Evolutionary conservation across 2,329 filamentous ascomycete genomes (phyloP), one percentile per base, ranked within the genome.

Genomic region (Domatiomyces catenatus): DNA sequence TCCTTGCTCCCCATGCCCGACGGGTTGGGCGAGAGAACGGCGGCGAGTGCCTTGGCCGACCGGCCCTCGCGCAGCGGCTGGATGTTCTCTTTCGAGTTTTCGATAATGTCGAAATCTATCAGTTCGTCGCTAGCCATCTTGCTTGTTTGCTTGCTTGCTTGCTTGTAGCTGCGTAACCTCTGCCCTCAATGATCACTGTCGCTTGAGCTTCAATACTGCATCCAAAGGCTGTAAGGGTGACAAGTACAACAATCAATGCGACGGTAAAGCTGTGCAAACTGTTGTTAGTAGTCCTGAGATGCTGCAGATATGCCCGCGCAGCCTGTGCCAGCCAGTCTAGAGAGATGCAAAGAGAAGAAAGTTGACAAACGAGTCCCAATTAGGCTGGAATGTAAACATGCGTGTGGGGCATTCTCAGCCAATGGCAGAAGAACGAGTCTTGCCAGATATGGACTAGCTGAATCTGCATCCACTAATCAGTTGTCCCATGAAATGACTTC

Each of bases 31-130:
- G 50, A 85, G 74, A 54, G 88, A 83, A 75, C 78, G 50, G 88
- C 79, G 26, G 83, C 88, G 48, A 98, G 81, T 49, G 92, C 89
- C 70, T 82, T 86, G 45, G 90, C 92, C 42, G 90, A 96, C 57
- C 92, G 75, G 32, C 83, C 92, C 55, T 86, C 84, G 15, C 90
- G 89, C 10, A 98, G 76, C 19, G 88, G 82, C 67, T 95, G 89
- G 51, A 98, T 95, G 68, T 98, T 98, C 71, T 98, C 92, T 70
- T 98, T 98, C 61, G 95, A 89, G 46, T 79, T 80, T 70, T 98
- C 92, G 69, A 98, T 95, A 56, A 95, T 78, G 61, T 94, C 85
- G 71, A 98, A 96, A 70, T 73, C 65, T 57, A 73, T 67, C 47
- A 70, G 62, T 55, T 72, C 70, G 42, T 69, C 64, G 44, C 10